Evolutionary conservation across 768 basidiomycete genomes (phyloP).

Genomic region (Amanita muscaria): DNA sequence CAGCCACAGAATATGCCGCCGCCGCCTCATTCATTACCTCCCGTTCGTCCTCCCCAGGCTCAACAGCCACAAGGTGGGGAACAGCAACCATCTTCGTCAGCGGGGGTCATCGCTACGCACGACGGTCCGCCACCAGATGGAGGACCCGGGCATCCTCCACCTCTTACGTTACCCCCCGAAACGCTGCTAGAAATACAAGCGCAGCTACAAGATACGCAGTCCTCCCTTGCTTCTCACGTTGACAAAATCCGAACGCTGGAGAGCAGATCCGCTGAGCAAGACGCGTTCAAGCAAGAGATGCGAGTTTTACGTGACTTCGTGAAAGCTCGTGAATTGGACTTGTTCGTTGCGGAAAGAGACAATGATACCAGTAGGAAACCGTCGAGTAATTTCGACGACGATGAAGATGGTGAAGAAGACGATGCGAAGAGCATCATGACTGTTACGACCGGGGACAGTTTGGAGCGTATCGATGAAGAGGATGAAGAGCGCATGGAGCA

Average conservation of each 20-base stretch:
- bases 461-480: slow-evolving; percentile 69
- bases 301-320: slow-evolving; percentile 61
- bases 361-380: slow-evolving; percentile 1
- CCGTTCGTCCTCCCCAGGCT: slow-evolving; percentile 41
- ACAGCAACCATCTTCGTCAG: too few relatives aligned
- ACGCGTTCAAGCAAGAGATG: slow-evolving; percentile 73
- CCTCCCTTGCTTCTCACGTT: slow-evolving; percentile 64
- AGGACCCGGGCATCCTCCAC: slow-evolving; percentile 13
- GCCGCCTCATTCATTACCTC: slow-evolving; percentile 37
- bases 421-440: slow-evolving; percentile 69
- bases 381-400: slow-evolving; percentile 22
- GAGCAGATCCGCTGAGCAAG: slow-evolving; percentile 74
- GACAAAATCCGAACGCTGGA: slow-evolving; percentile 82
- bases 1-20: slow-evolving; percentile 32
- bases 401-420: slow-evolving; percentile 54
- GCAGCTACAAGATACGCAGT: slow-evolving; percentile 80
- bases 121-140: slow-evolving; percentile 10
- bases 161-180: slow-evolving; percentile 14
- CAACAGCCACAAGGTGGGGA: not conserved
- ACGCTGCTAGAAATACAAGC: slow-evolving; percentile 58
- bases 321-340: slow-evolving; percentile 51
- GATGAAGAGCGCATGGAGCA: slow-evolving; percentile 49
- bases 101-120: too few relatives aligned
- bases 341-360: slow-evolving; percentile 12
- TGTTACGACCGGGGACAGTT: slow-evolving; percentile 54